Evolutionary conservation across 2,329 filamentous ascomycete species (phyloP).

Genomic region (Bimuria novae-zelandiae): DNA sequence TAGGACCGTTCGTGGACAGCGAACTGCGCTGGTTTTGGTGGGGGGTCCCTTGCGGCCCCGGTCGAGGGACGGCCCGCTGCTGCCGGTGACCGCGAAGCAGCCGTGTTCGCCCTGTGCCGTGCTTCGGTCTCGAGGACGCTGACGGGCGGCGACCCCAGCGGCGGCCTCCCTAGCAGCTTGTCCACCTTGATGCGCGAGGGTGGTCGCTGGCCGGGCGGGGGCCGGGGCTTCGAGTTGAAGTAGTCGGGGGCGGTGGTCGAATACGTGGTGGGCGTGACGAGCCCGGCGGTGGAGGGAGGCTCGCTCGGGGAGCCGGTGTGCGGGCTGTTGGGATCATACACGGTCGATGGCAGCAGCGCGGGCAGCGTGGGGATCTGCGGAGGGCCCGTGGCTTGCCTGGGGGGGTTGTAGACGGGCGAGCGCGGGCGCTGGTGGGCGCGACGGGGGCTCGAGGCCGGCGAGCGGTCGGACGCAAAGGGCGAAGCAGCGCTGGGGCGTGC

Average conservation of each 20-base stretch:
- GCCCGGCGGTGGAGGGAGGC: slow-evolving; percentile 38
- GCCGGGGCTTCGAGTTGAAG: slow-evolving; percentile 41
- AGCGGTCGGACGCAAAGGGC: slow-evolving; percentile 25
- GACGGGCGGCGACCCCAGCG: slow-evolving; percentile 42
- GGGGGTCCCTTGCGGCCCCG: slow-evolving; percentile 23
- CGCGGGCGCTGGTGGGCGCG: slow-evolving; percentile 31
- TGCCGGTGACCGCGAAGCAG: slow-evolving; percentile 19
- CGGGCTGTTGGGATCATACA: slow-evolving; percentile 37
- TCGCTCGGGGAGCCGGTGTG: slow-evolving; percentile 25
- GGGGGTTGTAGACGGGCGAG: slow-evolving; percentile 39
- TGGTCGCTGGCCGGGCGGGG: slow-evolving; percentile 25
- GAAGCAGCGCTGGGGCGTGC: slow-evolving; percentile 24
- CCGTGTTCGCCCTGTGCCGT: slow-evolving; percentile 30
- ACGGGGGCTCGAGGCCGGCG: slow-evolving; percentile 46
- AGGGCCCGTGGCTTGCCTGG: slow-evolving; percentile 37
- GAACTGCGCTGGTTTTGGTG: slow-evolving; percentile 28
- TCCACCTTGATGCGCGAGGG: slow-evolving; percentile 39
- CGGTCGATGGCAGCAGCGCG: slow-evolving; percentile 32
- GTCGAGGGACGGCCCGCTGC: slow-evolving; percentile 30
- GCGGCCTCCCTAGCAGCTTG: slow-evolving; percentile 35
- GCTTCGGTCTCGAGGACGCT: slow-evolving; percentile 35
- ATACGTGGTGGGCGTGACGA: slow-evolving; percentile 40
- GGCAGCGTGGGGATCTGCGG: slow-evolving; percentile 38
- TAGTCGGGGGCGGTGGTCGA: slow-evolving; percentile 41
- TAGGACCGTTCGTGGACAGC: slow-evolving; percentile 25